Conservation (phyloP, 768 basidiomycete species). For the Podaxis sp. region DNA sequence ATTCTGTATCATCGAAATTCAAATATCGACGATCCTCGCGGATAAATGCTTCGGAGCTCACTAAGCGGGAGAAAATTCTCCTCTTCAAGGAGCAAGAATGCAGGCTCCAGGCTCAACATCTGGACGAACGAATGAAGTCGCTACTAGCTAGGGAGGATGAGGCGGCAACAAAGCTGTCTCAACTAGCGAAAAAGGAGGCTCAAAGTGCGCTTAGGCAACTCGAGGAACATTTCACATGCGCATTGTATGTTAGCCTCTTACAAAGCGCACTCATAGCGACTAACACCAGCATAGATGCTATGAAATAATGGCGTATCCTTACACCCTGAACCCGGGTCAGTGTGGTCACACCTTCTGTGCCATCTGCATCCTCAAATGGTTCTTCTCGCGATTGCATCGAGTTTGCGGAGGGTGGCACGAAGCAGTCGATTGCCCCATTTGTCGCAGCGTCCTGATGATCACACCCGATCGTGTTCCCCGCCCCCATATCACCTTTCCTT, state of each 20-base stretch:
- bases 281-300: constrained; percentile 44
- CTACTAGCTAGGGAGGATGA: constrained; percentile 39
- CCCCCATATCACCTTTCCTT: constrained; percentile 48
- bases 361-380: constrained; percentile 63
- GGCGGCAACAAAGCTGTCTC: constrained; percentile 33
- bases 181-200: constrained; percentile 36
- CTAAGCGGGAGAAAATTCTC: constrained; percentile 32
- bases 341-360: constrained; percentile 72
- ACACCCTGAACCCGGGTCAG: constrained; percentile 44
- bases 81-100: constrained; percentile 36
- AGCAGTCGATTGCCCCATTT: constrained; percentile 62
- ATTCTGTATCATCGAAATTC: background rate
- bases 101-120: constrained; percentile 27
- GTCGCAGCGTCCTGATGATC: constrained; percentile 48
- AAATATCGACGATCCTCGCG: constrained; percentile 29
- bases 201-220: constrained; percentile 44
- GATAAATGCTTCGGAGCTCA: constrained; percentile 35
- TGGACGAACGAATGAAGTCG: constrained; percentile 35
- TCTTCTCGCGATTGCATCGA: constrained; percentile 61
- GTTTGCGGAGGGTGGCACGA: constrained; percentile 67
- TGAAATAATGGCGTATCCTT: constrained; percentile 61
- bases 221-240: constrained; percentile 62
- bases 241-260: constrained; percentile 39
- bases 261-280: constrained; percentile 4
- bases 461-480: constrained; percentile 52